These are phyloP conservation scores for Coccomyxa subellipsoidea DNA, from an alignment of 163 green algal genomes.

Conservation along the genomic window DNA sequence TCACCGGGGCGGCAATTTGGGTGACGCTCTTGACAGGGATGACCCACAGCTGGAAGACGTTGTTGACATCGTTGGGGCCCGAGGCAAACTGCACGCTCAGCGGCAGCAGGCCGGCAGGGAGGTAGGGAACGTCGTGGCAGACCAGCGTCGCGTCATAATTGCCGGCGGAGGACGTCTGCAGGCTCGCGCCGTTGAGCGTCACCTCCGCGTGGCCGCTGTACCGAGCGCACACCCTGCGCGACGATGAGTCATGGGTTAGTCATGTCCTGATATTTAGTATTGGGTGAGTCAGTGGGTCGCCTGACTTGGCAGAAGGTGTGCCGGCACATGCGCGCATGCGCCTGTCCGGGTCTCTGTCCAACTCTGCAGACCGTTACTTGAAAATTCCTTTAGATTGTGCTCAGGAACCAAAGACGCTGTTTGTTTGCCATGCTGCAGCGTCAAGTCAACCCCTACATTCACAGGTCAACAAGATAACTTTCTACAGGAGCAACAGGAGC, in stretches of 20 bases:
- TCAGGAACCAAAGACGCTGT: too few relatives aligned
- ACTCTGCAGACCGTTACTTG: too few relatives aligned
- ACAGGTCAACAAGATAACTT: too few relatives aligned
- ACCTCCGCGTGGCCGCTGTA: slow-evolving; percentile 19
- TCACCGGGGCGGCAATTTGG: background rate
- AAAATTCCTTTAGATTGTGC: too few relatives aligned
- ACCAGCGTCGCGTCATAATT: slow-evolving; percentile 21
- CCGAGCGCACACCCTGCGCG: slow-evolving; percentile 9
- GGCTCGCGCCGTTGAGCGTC: slow-evolving; percentile 16
- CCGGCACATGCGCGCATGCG: too few relatives aligned
- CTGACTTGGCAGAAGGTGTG: too few relatives aligned
- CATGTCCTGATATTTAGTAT: too few relatives aligned
- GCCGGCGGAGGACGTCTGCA: slow-evolving; percentile 9
- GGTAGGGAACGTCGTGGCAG: slow-evolving; percentile 19
- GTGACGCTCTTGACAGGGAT: slow-evolving; percentile 20
- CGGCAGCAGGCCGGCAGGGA: slow-evolving; percentile 19
- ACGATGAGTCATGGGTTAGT: too few relatives aligned
- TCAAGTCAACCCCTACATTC: too few relatives aligned
- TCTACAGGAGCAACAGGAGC: too few relatives aligned
- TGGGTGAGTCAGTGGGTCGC: background rate
- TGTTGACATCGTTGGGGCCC: slow-evolving; percentile 10
- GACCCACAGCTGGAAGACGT: slow-evolving; percentile 26
- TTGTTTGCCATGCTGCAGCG: too few relatives aligned
- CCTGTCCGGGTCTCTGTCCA: too few relatives aligned
- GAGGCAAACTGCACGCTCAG: slow-evolving; percentile 24